phyloP scores from a whole-genome alignment of 2,329 filamentous ascomycete genomes.

The Fusarium sp. region DNA sequence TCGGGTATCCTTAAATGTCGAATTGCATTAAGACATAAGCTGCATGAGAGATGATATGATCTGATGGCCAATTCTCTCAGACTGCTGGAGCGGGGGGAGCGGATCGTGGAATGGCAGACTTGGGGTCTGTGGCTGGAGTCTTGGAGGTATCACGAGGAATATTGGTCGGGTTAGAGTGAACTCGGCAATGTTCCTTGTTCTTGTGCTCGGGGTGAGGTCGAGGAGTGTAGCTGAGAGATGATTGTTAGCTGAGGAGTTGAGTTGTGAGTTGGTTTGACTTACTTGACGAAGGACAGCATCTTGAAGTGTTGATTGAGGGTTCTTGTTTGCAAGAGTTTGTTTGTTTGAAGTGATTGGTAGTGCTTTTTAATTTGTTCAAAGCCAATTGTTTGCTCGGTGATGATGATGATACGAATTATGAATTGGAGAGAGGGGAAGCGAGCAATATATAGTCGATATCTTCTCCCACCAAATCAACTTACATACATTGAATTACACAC shows the following conservation, averaged over 20 bases:
- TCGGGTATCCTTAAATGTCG: conserved; percentile 20
- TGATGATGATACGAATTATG: conserved; percentile 5
- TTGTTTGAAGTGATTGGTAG: neutral
- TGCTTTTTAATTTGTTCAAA: neutral
- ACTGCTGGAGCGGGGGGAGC: conserved; percentile 17
- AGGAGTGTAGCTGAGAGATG: conserved; percentile 37
- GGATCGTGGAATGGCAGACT: conserved; percentile 29
- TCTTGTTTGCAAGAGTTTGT: neutral
- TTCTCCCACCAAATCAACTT: conserved; percentile 11
- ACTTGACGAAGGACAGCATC: conserved; percentile 46
- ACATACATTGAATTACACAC: conserved; percentile 17
- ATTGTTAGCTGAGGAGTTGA: conserved; percentile 6
- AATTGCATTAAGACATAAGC: conserved; percentile 3
- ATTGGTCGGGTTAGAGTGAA: conserved; percentile 33
- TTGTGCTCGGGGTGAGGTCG: conserved; percentile 44
- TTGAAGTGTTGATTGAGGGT: conserved; percentile 1
- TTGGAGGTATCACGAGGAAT: conserved; percentile 29
- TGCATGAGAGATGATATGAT: neutral
- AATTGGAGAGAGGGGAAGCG: neutral
- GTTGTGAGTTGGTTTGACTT: neutral
- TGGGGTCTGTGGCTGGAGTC: conserved; percentile 21
- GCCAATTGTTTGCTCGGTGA: conserved; percentile 10
- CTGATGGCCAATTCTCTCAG: neutral
- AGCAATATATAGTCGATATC: conserved; percentile 28
- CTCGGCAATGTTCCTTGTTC: conserved; percentile 41